Evolutionary conservation across 768 basidiomycete genomes (phyloP).

Genomic region (Amanita polypyramis): DNA sequence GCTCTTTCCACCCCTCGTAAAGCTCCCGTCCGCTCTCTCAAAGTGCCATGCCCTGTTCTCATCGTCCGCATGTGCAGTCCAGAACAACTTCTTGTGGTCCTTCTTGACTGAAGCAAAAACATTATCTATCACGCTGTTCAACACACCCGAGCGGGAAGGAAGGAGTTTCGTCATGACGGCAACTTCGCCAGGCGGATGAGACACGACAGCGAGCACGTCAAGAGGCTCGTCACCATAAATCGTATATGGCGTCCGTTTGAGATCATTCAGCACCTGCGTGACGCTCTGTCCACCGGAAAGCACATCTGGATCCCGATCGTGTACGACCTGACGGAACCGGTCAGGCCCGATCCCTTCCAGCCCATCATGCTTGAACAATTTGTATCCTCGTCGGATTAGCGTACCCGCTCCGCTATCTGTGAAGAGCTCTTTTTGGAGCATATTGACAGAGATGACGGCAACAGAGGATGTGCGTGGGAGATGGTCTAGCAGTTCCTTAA

Average conservation of each 20-base stretch:
- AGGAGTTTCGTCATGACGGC: conserved; percentile 93
- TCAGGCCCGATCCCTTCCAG: conserved; percentile 86
- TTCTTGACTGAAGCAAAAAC: conserved; percentile 95
- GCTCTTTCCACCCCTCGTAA: conserved; percentile 87
- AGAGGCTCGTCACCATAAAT: conserved; percentile 98
- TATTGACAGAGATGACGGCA: conserved; percentile 89
- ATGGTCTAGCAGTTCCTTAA: conserved; percentile 97
- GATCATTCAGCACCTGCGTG: conserved; percentile 72
- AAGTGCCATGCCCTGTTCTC: conserved; percentile 99
- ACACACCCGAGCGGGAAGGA: conserved; percentile 74
- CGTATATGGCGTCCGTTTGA: conserved; percentile 79
- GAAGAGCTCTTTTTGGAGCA: conserved; percentile 96
- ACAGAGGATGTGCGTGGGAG: conserved; percentile 97
- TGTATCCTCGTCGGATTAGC: conserved; percentile 96
- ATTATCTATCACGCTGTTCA: conserved; percentile 95
- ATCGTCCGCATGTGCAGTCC: conserved; percentile 95
- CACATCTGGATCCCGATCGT: conserved; percentile 93
- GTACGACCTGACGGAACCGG: conserved; percentile 87
- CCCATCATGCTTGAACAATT: conserved; percentile 81
- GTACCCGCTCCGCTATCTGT: conserved; percentile 98
- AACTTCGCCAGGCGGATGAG: conserved; percentile 79
- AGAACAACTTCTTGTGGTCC: conserved; percentile 89
- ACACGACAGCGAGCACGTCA: conserved; percentile 90
- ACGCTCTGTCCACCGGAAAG: conserved; percentile 75
- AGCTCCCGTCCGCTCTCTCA: conserved; percentile 95